Evolutionary conservation across 495 filamentous ascomycete species (phyloP).

Genomic region (Glutinoglossum americanum): DNA sequence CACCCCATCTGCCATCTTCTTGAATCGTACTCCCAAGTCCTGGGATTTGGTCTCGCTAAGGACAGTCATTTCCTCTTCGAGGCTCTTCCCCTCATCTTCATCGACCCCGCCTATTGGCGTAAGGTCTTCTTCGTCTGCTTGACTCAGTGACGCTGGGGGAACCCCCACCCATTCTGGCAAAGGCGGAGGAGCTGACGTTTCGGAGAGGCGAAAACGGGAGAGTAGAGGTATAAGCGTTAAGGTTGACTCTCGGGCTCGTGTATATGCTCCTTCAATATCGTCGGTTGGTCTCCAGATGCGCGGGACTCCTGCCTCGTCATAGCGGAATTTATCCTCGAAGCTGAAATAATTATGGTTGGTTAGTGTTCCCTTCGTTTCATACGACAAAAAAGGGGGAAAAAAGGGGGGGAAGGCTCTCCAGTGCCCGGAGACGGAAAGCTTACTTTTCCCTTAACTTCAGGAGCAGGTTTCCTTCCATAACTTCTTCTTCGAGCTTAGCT

Average conservation of each 20-base stretch:
- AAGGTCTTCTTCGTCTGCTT: slow-evolving; percentile 78
- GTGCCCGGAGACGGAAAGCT: not conserved
- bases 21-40: slow-evolving; percentile 84
- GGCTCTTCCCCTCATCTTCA: slow-evolving; percentile 75
- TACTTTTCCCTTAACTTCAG: slow-evolving; percentile 83
- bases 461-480: slow-evolving; percentile 89
- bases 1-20: slow-evolving; percentile 90
- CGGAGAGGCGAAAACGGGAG: slow-evolving; percentile 53
- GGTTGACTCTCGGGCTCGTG: slow-evolving; percentile 73
- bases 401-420: not conserved
- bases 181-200: slow-evolving; percentile 52
- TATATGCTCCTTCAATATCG: slow-evolving; percentile 91
- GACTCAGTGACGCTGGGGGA: slow-evolving; percentile 49
- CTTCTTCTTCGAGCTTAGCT: slow-evolving; percentile 87
- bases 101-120: slow-evolving; percentile 73
- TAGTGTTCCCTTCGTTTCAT: too few relatives aligned
- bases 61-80: slow-evolving; percentile 92
- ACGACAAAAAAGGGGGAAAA: not conserved
- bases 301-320: slow-evolving; percentile 85
- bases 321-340: slow-evolving; percentile 97
- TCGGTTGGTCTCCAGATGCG: slow-evolving; percentile 93
- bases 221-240: slow-evolving; percentile 75
- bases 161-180: slow-evolving; percentile 63
- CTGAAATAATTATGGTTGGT: too few relatives aligned
- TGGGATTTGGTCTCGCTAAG: slow-evolving; percentile 68